Percentiles rank a stretch among this genome's conserved stretches.
These are phyloP conservation scores for Aspergillus nomiae DNA, from an alignment of 2,329 filamentous ascomycete species.

Conservation along the genomic window DNA sequence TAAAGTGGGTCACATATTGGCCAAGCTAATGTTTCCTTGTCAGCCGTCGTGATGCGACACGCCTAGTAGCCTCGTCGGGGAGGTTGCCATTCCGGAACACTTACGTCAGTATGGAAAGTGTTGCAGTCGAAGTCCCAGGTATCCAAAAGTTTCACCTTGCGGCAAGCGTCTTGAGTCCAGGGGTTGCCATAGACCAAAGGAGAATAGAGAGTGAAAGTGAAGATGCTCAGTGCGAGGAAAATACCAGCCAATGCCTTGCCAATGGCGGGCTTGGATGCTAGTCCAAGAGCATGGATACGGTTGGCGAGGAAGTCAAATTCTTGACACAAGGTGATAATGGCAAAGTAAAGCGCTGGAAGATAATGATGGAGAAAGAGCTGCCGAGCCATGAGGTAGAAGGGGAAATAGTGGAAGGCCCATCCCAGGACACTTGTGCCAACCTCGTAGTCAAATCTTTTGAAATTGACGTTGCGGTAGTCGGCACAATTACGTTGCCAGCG, in stretches of 20 bases:
- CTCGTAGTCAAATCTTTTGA: constrained; percentile 98
- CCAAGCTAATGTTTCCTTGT: constrained; percentile 37
- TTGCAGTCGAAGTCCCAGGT: constrained; percentile 99
- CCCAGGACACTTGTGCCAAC: constrained; percentile 86
- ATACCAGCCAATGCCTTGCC: constrained; percentile 72
- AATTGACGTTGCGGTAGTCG: constrained; percentile 78
- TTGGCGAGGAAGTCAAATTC: constrained; percentile 82
- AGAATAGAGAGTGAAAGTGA: constrained; percentile 80
- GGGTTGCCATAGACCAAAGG: constrained; percentile 90
- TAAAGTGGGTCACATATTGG: constrained; percentile 40
- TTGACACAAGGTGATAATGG: constrained; percentile 84
- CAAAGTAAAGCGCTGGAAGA: constrained; percentile 95
- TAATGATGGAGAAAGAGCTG: constrained; percentile 99
- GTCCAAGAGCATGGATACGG: constrained; percentile 68
- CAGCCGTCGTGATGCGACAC: constrained; percentile 25
- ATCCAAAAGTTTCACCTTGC: constrained; percentile 79
- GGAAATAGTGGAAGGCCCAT: constrained; percentile 98
- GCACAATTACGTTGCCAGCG: constrained; percentile 92
- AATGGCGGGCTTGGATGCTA: constrained; percentile 70
- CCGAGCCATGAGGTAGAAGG: constrained; percentile 96
- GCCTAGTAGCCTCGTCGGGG: constrained; percentile 31
- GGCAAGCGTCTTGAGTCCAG: constrained; percentile 90
- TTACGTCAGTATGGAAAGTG: constrained; percentile 83
- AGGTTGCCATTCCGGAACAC: constrained; percentile 48
- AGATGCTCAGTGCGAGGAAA: constrained; percentile 73